A percentile compares a stretch with the other conserved stretches of the same genome.
These are phyloP conservation scores for Colletotrichum melonis DNA, from an alignment of 2,329 filamentous ascomycete genomes.

Conservation along the genomic window DNA sequence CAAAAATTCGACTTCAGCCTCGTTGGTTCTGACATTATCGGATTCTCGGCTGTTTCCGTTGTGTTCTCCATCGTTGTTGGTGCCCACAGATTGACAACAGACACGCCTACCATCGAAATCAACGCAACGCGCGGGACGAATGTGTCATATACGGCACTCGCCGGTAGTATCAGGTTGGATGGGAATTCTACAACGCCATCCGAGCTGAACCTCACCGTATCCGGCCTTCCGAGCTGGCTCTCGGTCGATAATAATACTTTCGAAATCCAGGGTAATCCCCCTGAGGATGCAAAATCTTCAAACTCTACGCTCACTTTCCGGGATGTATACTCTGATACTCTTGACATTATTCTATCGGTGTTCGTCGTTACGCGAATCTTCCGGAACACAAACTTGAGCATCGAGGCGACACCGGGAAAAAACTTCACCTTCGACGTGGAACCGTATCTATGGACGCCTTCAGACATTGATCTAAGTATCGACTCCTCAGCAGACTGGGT, in stretches of 20 bases:
- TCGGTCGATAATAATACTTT: conserved; percentile 71
- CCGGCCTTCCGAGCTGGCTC: conserved; percentile 76
- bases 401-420: conserved; percentile 54
- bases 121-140: conserved; percentile 65
- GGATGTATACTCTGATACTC: conserved; percentile 69
- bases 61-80: conserved; percentile 80
- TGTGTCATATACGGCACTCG: conserved; percentile 65
- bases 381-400: conserved; percentile 49
- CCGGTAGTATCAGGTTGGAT: conserved; percentile 67
- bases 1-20: conserved; percentile 79
- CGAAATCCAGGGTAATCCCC: conserved; percentile 72
- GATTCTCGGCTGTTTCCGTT: conserved; percentile 75
- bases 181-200: conserved; percentile 58
- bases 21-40: conserved; percentile 82
- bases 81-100: conserved; percentile 75
- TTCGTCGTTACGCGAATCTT: conserved; percentile 54
- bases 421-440: conserved; percentile 55
- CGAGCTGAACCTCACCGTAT: conserved; percentile 63
- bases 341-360: conserved; percentile 63
- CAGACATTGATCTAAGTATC: conserved; percentile 50
- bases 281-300: conserved; percentile 65
- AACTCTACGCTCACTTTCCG: conserved; percentile 72
- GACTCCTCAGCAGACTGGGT: conserved; percentile 57
- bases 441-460: conserved; percentile 53
- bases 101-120: conserved; percentile 65